Conservation (phyloP, 352 stramenopile species). For the Phytophthora aleatoria region DNA sequence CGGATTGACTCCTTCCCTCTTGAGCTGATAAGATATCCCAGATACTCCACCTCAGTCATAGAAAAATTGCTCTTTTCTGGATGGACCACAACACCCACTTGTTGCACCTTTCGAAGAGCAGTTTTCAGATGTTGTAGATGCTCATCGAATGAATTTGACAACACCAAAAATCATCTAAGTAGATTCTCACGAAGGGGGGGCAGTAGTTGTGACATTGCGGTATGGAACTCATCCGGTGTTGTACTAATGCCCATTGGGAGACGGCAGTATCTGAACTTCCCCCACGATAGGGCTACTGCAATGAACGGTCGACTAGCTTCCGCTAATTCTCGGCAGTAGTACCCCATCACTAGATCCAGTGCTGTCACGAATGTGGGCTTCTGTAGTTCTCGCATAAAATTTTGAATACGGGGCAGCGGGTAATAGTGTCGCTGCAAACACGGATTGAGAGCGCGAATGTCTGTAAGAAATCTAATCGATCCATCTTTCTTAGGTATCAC, state of each 20-base stretch:
- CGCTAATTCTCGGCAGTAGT: conserved; percentile 2
- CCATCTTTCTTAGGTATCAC: too few relatives aligned
- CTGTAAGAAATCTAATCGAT: background rate
- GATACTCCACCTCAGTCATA: conserved; percentile 7
- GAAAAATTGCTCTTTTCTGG: conserved; percentile 3
- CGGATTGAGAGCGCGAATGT: background rate
- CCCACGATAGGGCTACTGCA: conserved; percentile 2
- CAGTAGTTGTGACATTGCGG: conserved; percentile 5
- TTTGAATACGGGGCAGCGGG: background rate
- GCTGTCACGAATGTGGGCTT: background rate
- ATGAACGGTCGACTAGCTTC: background rate
- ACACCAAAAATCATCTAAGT: background rate
- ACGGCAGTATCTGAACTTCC: conserved; percentile 10
- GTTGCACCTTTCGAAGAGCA: too few relatives aligned
- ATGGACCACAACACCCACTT: background rate
- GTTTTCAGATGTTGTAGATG: background rate
- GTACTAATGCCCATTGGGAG: conserved; percentile 11
- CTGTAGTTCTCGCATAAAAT: background rate
- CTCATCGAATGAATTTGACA: conserved; percentile 1
- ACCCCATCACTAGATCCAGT: background rate
- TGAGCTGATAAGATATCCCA: background rate
- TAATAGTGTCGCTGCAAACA: conserved; percentile 1
- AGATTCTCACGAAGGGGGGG: background rate
- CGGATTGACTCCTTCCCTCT: background rate
- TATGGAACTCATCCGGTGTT: conserved; percentile 6